Evolutionary conservation across 2,329 filamentous ascomycete genomes (phyloP).

Genomic region (Biscogniauxia sp.): DNA sequence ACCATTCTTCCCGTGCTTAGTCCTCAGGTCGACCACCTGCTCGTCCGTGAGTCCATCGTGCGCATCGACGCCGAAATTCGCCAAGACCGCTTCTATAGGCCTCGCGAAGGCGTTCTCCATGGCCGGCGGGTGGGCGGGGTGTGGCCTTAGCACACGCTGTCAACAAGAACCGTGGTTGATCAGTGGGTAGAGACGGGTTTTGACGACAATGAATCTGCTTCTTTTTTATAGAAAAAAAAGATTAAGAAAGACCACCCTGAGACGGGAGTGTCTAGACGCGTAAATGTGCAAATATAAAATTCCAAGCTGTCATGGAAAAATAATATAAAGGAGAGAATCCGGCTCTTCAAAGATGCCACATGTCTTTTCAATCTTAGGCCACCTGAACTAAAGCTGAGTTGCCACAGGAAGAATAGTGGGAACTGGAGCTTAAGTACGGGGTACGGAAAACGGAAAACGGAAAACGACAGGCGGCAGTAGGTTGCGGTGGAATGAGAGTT

Average conservation of each 20-base stretch:
- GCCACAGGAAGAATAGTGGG: conserved; percentile 15
- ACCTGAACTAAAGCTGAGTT: conserved; percentile 5
- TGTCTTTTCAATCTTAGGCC: conserved; percentile 25
- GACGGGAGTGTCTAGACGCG: too few species aligned
- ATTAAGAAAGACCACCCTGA: too few species aligned
- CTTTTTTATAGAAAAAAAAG: too few species aligned
- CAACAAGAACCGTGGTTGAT: conserved; percentile 12
- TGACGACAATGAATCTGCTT: conserved; percentile 9
- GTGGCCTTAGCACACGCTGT: conserved; percentile 17
- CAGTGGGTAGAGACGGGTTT: conserved; percentile 11
- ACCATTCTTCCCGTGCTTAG: conserved; percentile 67
- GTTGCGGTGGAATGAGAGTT: neutral
- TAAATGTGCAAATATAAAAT: too few species aligned
- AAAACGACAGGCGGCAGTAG: too few species aligned
- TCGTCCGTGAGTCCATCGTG: conserved; percentile 54
- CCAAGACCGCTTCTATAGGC: conserved; percentile 57
- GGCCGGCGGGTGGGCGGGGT: conserved; percentile 17
- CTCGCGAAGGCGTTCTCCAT: conserved; percentile 66
- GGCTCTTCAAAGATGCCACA: conserved; percentile 32
- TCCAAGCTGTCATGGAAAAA: neutral
- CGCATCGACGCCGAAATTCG: conserved; percentile 55
- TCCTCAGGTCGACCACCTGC: conserved; percentile 55
- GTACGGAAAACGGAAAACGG: neutral
- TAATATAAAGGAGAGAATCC: conserved; percentile 6
- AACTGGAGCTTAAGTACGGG: conserved; percentile 3